Evolutionary conservation across 257 asterid genomes (phyloP).

Genomic region (Plantago elongata): DNA sequence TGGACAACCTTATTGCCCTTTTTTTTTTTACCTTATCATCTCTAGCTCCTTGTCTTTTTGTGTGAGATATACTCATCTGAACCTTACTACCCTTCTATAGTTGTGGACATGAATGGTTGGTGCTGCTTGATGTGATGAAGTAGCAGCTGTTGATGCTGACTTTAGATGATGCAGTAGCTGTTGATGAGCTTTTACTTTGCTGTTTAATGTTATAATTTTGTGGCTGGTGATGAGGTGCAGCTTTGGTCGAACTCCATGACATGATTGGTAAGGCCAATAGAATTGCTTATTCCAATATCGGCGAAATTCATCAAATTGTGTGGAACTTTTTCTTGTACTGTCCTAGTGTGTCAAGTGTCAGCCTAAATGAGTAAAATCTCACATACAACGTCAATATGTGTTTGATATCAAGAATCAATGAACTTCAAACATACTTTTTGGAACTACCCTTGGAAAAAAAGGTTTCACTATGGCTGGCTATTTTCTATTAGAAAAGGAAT

Average conservation of each 20-base stretch:
- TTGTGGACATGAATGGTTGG: slow-evolving; percentile 48
- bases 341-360: not conserved
- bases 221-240: slow-evolving; percentile 37
- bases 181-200: slow-evolving; percentile 48
- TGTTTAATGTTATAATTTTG: slow-evolving; percentile 42
- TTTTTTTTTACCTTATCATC: slow-evolving; percentile 13
- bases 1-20: slow-evolving; percentile 16
- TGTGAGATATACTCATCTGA: slow-evolving; percentile 34
- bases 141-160: slow-evolving; percentile 50
- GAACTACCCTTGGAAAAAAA: not conserved
- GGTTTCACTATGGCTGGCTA: not conserved
- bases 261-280: slow-evolving; percentile 44
- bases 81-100: slow-evolving; percentile 66
- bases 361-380: not conserved
- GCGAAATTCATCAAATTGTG: not conserved
- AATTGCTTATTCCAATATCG: slow-evolving; percentile 19
- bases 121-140: slow-evolving; percentile 53
- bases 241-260: slow-evolving; percentile 18
- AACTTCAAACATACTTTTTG: not conserved
- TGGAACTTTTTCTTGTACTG: not conserved
- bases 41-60: slow-evolving; percentile 5
- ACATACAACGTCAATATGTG: too few relatives aligned
- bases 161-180: slow-evolving; percentile 43
- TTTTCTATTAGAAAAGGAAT: too few relatives aligned
- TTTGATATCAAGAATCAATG: not conserved